These are phyloP conservation scores for Biscogniauxia mediterranea DNA, from an alignment of 2,329 filamentous ascomycete genomes.

Conservation along the genomic window DNA sequence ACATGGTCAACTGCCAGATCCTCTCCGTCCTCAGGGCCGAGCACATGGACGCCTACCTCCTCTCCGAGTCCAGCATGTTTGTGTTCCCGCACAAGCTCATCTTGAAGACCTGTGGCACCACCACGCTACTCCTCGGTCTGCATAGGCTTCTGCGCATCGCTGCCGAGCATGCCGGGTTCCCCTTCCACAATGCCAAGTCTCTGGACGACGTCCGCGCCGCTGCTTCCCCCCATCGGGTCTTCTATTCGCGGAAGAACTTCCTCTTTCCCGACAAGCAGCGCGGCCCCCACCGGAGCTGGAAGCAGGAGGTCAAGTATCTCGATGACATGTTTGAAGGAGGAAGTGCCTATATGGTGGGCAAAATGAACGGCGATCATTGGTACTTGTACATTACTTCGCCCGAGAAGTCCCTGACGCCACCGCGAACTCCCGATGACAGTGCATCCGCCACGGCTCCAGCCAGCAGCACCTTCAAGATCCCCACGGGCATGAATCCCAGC, in stretches of 20 bases:
- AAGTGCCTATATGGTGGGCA: conserved; percentile 98
- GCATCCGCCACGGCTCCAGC: conserved; percentile 34
- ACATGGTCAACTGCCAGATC: conserved; percentile 98
- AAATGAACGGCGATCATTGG: conserved; percentile 99
- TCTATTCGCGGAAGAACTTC: conserved; percentile 99
- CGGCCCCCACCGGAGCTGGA: conserved; percentile 95
- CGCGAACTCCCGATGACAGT: conserved; percentile 66
- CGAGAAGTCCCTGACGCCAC: conserved; percentile 74
- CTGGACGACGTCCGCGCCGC: conserved; percentile 68
- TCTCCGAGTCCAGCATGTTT: conserved; percentile 99
- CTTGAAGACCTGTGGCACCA: conserved; percentile 96
- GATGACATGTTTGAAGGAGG: conserved; percentile 89
- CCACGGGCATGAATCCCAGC: conserved; percentile 43
- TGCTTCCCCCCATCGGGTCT: conserved; percentile 90
- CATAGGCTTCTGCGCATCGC: conserved; percentile 92
- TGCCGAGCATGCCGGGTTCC: conserved; percentile 83
- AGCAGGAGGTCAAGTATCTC: conserved; percentile 88
- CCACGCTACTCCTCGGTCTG: conserved; percentile 84
- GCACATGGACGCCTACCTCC: conserved; percentile 90
- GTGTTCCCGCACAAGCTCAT: conserved; percentile 99
- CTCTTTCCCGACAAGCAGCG: conserved; percentile 92
- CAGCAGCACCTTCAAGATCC: conserved; percentile 56
- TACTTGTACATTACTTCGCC: conserved; percentile 96
- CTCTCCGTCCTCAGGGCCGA: conserved; percentile 91
- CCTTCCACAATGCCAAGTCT: conserved; percentile 68